Evolutionary conservation across 2,329 filamentous ascomycete species (phyloP), one percentile per base, ranked within the genome.

Genomic region (Clonostachys chloroleuca): DNA sequence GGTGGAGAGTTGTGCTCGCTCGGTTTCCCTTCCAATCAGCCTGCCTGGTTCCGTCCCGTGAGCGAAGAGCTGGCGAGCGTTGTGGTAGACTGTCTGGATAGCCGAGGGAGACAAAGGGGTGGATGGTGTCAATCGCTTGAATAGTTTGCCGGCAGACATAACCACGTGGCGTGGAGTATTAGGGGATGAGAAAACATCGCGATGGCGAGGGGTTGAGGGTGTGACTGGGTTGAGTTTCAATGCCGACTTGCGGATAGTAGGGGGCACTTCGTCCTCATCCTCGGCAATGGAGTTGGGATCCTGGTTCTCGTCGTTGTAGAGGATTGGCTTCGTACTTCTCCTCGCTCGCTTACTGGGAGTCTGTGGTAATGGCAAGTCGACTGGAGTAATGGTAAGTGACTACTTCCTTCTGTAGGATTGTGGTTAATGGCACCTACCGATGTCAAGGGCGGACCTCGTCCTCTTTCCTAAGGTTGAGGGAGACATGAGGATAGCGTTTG

Each of bases 121-220:
- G 54, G 86, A 83, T 17, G 89, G 88, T 40, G 90, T 95, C 56
- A 86, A 74, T 47, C 92, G 87, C 54, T 89, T 92, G 57, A 86
- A 80, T 35, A 89, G 76, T 59, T 83, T 88, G 52, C 85, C 88
- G 35, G 80, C 79, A 12, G 92, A 82, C 69, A 89, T 86, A 49
- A 96, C 85, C 48, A 89, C 83, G 64, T 95, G 91, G 49, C 89
- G 83, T 40, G 92, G 92, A 6, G 92, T 96, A 47, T 86, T 77
- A 4, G 87, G 86, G 52, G 81, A 78, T 45, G 81, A 80, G 49
- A 92, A 77, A 43, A 80, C 89, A 81, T 96, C 87, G 65, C 87
- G 82, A 61, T 90, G 87, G 55, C 89, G 79, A 24, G 88, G 84
- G 12, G 89, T 92, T 18, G 81, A 81, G 2, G 89, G 89, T 3